Evolutionary conservation across 495 filamentous ascomycete genomes (phyloP).

Genomic region (Xylaria telfairii): DNA sequence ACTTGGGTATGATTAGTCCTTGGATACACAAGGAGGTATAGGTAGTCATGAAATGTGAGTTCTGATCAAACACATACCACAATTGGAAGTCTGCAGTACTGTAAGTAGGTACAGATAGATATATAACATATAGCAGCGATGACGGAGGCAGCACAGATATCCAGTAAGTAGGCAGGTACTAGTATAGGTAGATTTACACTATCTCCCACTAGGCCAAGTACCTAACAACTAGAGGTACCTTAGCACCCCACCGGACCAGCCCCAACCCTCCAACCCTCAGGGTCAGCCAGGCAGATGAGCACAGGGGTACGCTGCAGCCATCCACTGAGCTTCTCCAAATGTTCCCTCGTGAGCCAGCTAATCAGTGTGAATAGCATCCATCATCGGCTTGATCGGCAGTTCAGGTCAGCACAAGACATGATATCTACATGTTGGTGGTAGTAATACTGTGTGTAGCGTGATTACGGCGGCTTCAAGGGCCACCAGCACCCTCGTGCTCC

Average conservation of each 20-base stretch:
- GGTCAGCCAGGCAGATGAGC: background rate
- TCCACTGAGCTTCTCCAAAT: conserved; percentile 19
- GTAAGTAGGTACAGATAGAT: too few species aligned
- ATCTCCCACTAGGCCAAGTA: background rate
- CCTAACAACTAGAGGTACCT: background rate
- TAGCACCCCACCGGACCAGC: background rate
- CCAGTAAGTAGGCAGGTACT: too few species aligned
- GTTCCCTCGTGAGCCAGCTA: conserved; percentile 15
- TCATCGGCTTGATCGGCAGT: conserved; percentile 22
- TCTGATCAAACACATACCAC: background rate
- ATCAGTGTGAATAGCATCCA: conserved; percentile 22
- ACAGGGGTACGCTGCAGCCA: conserved; percentile 9
- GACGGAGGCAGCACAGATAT: background rate
- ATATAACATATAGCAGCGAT: too few species aligned
- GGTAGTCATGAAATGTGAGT: background rate
- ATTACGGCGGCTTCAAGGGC: background rate
- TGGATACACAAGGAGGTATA: background rate
- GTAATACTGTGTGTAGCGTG: background rate
- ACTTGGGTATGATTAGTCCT: background rate
- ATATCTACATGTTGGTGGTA: too few species aligned
- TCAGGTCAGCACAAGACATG: background rate
- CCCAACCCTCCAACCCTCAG: background rate
- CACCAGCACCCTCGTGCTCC: background rate
- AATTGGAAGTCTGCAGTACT: background rate
- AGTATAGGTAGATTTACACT: background rate